Conservation (phyloP, 2,329 filamentous ascomycete genomes). For the Ustilaginoidea virens region DNA sequence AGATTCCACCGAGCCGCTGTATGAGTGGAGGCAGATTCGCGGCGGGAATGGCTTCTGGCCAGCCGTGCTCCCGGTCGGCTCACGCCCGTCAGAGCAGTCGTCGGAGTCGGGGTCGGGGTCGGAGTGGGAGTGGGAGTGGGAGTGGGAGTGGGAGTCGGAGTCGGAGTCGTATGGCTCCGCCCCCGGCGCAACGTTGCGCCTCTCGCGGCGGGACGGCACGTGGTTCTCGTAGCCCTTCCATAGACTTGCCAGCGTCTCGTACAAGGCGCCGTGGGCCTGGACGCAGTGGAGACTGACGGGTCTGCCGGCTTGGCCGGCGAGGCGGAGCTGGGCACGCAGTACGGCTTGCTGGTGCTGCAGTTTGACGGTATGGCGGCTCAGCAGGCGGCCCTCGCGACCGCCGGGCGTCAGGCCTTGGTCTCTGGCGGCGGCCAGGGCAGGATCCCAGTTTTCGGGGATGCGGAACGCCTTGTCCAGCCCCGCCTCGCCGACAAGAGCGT, state of each 20-base stretch:
- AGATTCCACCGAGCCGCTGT: constrained; percentile 61
- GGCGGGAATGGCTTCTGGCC: constrained; percentile 56
- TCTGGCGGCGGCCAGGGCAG: constrained; percentile 13
- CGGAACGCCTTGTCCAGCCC: constrained; percentile 66
- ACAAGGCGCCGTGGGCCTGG: constrained; percentile 57
- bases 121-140: not conserved
- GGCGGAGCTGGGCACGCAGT: constrained; percentile 49
- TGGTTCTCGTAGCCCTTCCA: constrained; percentile 58
- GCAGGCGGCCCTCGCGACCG: constrained; percentile 49
- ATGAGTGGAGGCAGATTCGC: constrained; percentile 85
- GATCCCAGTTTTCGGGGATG: constrained; percentile 45
- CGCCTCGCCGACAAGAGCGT: constrained; percentile 60
- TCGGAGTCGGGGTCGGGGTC: not conserved
- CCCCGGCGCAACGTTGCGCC: constrained; percentile 29
- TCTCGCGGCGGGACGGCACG: constrained; percentile 43
- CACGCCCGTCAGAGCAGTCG: constrained; percentile 11
- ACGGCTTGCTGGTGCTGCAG: constrained; percentile 54
- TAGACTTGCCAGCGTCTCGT: constrained; percentile 44
- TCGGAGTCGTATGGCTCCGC: constrained; percentile 27
- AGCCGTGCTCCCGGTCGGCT: constrained; percentile 17
- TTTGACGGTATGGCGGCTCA: constrained; percentile 53
- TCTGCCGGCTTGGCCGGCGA: constrained; percentile 52
- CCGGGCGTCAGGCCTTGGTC: constrained; percentile 42
- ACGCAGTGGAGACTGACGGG: constrained; percentile 60
- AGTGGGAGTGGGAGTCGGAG: not conserved